Evolutionary conservation across 2,329 filamentous ascomycete genomes (phyloP).

Genomic region (Aureobasidium zeae): DNA sequence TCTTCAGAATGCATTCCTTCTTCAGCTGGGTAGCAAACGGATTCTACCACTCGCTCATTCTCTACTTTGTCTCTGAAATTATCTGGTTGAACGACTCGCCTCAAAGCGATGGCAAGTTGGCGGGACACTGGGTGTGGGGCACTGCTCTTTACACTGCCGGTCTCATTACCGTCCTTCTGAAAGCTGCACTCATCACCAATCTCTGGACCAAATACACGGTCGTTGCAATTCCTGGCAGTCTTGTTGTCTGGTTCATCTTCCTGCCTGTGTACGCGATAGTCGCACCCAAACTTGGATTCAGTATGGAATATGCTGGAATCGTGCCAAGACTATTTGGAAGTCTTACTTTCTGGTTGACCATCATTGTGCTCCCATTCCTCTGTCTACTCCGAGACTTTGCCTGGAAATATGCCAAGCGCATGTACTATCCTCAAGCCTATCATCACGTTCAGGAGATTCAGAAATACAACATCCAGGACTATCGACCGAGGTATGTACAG

Average conservation of each 20-base stretch:
- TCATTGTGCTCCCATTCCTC: slow-evolving; percentile 66
- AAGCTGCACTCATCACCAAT: slow-evolving; percentile 88
- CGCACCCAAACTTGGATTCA: slow-evolving; percentile 73
- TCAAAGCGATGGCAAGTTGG: slow-evolving; percentile 66
- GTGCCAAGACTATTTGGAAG: slow-evolving; percentile 71
- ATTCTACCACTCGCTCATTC: slow-evolving; percentile 85
- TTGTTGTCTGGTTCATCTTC: slow-evolving; percentile 85
- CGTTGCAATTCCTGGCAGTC: slow-evolving; percentile 86
- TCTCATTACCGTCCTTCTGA: slow-evolving; percentile 86
- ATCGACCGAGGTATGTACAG: slow-evolving; percentile 77
- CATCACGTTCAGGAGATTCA: slow-evolving; percentile 99
- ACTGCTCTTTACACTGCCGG: slow-evolving; percentile 88
- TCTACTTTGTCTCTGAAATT: slow-evolving; percentile 76
- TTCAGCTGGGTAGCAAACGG: slow-evolving; percentile 88
- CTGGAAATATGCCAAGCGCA: slow-evolving; percentile 96
- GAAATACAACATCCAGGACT: slow-evolving; percentile 99
- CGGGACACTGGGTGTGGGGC: slow-evolving; percentile 97
- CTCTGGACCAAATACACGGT: slow-evolving; percentile 99
- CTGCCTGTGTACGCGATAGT: slow-evolving; percentile 79
- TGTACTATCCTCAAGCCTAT: slow-evolving; percentile 93
- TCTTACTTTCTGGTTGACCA: slow-evolving; percentile 83
- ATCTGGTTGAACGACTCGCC: slow-evolving; percentile 77
- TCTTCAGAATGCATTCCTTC: slow-evolving; percentile 90
- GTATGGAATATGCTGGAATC: slow-evolving; percentile 74
- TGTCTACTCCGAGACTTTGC: slow-evolving; percentile 83